These are phyloP conservation scores for Microdochium trichocladiopsis DNA, from an alignment of 2,329 filamentous ascomycete species.

Conservation along the genomic window DNA sequence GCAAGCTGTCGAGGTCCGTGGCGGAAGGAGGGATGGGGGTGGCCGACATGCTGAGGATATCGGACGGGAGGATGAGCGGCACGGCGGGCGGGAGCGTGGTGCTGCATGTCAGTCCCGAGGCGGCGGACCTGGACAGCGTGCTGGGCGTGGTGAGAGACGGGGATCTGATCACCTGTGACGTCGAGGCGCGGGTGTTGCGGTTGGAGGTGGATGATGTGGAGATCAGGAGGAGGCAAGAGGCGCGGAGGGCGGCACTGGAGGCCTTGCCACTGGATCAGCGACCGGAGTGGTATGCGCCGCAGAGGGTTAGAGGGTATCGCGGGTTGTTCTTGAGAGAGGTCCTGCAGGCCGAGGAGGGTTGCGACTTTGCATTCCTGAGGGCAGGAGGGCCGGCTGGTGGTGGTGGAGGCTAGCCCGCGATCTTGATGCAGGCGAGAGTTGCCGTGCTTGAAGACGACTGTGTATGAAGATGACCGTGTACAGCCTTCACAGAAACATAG, in stretches of 20 bases:
- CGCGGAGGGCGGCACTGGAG: conserved; percentile 44
- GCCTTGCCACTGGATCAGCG: conserved; percentile 14
- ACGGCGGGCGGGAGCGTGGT: conserved; percentile 88
- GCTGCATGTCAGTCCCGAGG: conserved; percentile 81
- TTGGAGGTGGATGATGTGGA: conserved; percentile 63
- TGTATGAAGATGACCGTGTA: too few species aligned
- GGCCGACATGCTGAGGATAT: conserved; percentile 74
- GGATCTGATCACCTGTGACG: conserved; percentile 73
- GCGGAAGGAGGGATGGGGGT: conserved; percentile 58
- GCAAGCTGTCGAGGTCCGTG: conserved; percentile 45
- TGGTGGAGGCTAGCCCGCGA: too few species aligned
- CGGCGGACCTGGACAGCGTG: conserved; percentile 66
- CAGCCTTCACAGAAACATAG: too few species aligned
- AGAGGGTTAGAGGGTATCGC: conserved; percentile 44
- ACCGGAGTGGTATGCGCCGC: conserved; percentile 25
- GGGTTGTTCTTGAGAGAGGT: conserved; percentile 53
- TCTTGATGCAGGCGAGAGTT: too few species aligned
- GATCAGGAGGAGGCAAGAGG: conserved; percentile 50
- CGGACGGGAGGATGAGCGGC: conserved; percentile 81
- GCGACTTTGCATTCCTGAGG: conserved; percentile 56
- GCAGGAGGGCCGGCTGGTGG: conserved; percentile 16
- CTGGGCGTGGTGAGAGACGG: conserved; percentile 72
- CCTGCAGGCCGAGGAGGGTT: conserved; percentile 51
- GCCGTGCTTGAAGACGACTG: too few species aligned
- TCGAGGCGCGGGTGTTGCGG: conserved; percentile 53